phyloP scores from a whole-genome alignment of 2,329 filamentous ascomycete genomes.

The Exophiala calicioides region DNA sequence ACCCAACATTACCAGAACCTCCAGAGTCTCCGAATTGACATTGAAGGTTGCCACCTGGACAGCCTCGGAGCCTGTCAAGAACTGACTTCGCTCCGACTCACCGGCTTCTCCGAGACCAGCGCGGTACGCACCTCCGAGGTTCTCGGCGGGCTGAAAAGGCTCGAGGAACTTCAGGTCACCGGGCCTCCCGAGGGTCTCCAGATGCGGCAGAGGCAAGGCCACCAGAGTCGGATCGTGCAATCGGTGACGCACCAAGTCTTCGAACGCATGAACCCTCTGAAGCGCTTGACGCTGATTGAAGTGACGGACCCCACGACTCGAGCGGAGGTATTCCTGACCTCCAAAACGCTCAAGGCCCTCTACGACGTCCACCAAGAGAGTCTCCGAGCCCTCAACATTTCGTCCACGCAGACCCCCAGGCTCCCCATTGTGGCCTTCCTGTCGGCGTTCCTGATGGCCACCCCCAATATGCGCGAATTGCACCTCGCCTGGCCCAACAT shows the following conservation, averaged over 20 bases:
- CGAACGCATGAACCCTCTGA: constrained; percentile 16
- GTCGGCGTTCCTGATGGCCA: constrained; percentile 12
- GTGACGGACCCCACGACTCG: constrained; percentile 1
- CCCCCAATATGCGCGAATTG: constrained; percentile 14
- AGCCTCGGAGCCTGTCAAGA: constrained; percentile 5
- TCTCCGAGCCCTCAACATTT: constrained; percentile 15
- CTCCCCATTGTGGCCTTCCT: constrained; percentile 10
- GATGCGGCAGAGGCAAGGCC: constrained; percentile 14
- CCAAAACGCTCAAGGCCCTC: constrained; percentile 16
- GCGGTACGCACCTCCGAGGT: constrained; percentile 4
- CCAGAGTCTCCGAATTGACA: constrained; percentile 11
- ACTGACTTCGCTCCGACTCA: constrained; percentile 6
- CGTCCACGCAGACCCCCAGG: constrained; percentile 7
- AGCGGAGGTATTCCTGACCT: constrained; percentile 3
- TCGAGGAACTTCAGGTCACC: constrained; percentile 13
- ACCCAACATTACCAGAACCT: constrained; percentile 10
- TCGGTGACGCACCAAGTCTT: constrained; percentile 14
- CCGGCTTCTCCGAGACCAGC: constrained; percentile 18
- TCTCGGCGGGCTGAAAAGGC: constrained; percentile 8
- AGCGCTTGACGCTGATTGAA: constrained; percentile 12
- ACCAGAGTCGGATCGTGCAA: constrained; percentile 15
- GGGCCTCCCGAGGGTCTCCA: constrained; percentile 15
- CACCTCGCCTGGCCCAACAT: constrained; percentile 16
- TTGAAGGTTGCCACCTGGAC: constrained; percentile 14
- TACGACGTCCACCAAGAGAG: constrained; percentile 15